Conservation (phyloP, 148 eudicot species). For the Fallopia convolvulus region DNA sequence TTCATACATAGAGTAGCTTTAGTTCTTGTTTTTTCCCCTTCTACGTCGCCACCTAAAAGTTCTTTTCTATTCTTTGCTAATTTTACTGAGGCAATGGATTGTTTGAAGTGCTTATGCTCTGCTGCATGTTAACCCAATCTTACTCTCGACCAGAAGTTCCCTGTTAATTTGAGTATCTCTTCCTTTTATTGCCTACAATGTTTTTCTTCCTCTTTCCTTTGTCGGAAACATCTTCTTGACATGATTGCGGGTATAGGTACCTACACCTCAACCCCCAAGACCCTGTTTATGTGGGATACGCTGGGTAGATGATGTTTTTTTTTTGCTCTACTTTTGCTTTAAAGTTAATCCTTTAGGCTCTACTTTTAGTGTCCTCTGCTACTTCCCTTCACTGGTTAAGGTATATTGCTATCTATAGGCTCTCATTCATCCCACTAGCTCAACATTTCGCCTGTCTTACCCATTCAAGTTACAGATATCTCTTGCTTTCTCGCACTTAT, state of each 20-base stretch:
- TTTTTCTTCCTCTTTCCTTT: too few species aligned
- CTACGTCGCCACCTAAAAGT: neutral
- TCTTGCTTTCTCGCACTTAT: neutral
- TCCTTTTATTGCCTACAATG: neutral
- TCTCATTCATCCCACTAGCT: neutral
- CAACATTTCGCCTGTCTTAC: neutral
- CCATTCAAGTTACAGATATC: neutral
- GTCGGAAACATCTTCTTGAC: too few species aligned
- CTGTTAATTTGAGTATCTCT: neutral
- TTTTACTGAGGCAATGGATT: neutral
- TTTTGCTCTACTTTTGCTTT: neutral
- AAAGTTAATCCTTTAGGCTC: neutral
- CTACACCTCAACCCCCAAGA: neutral
- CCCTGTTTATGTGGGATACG: neutral
- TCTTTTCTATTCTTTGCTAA: neutral
- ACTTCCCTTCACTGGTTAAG: neutral
- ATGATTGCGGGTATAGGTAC: neutral
- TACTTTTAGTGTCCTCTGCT: neutral
- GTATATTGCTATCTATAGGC: neutral
- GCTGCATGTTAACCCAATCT: neutral
- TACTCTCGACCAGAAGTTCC: neutral
- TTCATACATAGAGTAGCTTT: neutral
- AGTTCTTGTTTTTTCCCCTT: neutral
- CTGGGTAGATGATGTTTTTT: neutral
- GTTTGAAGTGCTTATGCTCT: neutral